Base-by-base conservation (phyloP, 768 basidiomycete species). In the Cystoderma amianthinum region DNA sequence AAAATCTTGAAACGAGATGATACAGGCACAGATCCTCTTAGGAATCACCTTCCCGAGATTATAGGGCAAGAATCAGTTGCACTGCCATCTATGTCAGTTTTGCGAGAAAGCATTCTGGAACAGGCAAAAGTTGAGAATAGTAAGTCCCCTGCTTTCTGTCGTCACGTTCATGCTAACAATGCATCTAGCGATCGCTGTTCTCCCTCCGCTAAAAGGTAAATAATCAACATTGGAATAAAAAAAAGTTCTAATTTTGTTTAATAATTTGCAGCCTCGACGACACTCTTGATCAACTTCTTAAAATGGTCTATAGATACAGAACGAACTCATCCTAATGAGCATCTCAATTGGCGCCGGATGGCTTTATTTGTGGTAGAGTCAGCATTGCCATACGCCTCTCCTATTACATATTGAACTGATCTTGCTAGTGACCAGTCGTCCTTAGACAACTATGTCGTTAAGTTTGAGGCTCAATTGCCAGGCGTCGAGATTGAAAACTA, bases 121-220 rank as follows among this genome's bases (percentile, higher is more conserved):
- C 54, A 56, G 23, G 59, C 58, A 16, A 62, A 59, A 44, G 45
- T 42, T 12, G 53, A 62, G 48, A 71, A 72, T 42, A 64, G 70
- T 71, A 46, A 60, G 48, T 41, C 15, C 12, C 34, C 16, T 40
- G 15, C 13, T n/a, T 38, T 33, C 12, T 30, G 9, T 32, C 13
- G 13, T 21, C 9, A 22, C 33, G 16, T 36, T n/a, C n/a, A 19
- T 32, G 37, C 28, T 21, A 13, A 36, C 4, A n/a, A 36, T 13
- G 20, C 13, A 15, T 38, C 18, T 30, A 69, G 67, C 58, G 11
- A 62, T 69, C 39, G 62, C 57, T 18, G 53, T 61, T 40, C 49
- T 65, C 24, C 56, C 58, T 3, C 45, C 56, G 18, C 44, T 51
- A 25, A 53, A 55, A 51, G 45, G 63, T 68, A 42, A 24, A 45